Percentiles rank a stretch among this genome's conserved stretches.
phyloP scores from a whole-genome alignment of 306 rosid genomes.

The Vigna radiata region DNA sequence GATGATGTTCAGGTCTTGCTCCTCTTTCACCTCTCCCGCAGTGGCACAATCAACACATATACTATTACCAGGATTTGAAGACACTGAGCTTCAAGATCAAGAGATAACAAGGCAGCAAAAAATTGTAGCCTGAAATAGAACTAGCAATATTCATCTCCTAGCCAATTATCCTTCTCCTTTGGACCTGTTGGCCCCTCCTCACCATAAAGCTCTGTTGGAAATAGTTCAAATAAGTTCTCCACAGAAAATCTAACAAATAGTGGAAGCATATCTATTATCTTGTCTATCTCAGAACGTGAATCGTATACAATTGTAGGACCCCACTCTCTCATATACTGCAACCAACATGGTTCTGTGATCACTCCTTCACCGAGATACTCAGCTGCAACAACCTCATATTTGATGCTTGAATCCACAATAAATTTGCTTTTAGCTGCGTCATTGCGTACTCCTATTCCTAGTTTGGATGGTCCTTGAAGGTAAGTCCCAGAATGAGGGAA shows the following conservation, averaged over 20 bases:
- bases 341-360: conserved; percentile 85
- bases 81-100: neutral
- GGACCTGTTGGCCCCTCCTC: conserved; percentile 99
- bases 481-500: conserved; percentile 84
- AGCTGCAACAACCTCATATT: conserved; percentile 76
- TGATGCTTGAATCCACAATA: conserved; percentile 72
- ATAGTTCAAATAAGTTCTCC: conserved; percentile 76
- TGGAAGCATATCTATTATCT: conserved; percentile 78
- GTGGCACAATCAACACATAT: conserved; percentile 1
- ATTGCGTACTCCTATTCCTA: conserved; percentile 82
- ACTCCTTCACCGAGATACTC: conserved; percentile 82
- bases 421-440: conserved; percentile 77
- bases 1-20: conserved; percentile 26
- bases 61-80: conserved; percentile 9
- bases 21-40: neutral
- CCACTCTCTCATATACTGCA: conserved; percentile 97
- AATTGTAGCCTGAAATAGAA: conserved; percentile 15
- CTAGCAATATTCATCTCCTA: conserved; percentile 82
- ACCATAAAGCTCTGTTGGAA: conserved; percentile 87
- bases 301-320: conserved; percentile 84
- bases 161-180: conserved; percentile 89
- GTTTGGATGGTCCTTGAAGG: conserved; percentile 78
- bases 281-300: conserved; percentile 71
- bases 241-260: conserved; percentile 78
- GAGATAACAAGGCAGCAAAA: neutral